phyloP scores from a whole-genome alignment of 345 rosid genomes.

The Populus nigra region DNA sequence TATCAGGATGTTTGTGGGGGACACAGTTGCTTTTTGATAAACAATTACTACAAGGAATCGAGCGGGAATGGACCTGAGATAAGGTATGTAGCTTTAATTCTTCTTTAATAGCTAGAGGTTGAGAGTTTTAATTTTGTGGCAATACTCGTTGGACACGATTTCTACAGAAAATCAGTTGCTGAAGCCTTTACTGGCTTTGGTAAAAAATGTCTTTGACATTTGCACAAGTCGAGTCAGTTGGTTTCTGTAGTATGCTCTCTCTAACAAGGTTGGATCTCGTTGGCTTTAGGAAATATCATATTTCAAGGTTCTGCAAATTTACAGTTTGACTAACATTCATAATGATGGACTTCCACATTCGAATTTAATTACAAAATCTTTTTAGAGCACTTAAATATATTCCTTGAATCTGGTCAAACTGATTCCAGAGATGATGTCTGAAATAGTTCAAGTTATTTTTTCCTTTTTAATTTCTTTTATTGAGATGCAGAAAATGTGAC shows the following conservation, averaged over 20 bases:
- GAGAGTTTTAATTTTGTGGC: neutral
- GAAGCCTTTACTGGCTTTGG: too few species aligned
- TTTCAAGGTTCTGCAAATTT: too few species aligned
- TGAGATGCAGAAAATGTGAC: neutral
- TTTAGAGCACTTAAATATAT: too few species aligned
- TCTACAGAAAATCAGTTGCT: neutral
- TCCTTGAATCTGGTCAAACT: too few species aligned
- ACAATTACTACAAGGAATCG: slow-evolving; percentile 36
- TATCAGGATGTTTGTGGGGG: slow-evolving; percentile 81
- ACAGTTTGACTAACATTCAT: too few species aligned
- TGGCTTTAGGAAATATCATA: too few species aligned
- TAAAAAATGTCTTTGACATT: too few species aligned
- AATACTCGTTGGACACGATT: neutral
- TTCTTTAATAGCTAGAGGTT: slow-evolving; percentile 7
- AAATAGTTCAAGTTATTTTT: neutral
- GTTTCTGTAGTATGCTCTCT: too few species aligned
- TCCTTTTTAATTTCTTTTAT: neutral
- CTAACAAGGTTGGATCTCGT: too few species aligned
- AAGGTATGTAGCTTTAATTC: slow-evolving; percentile 44
- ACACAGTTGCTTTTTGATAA: slow-evolving; percentile 60
- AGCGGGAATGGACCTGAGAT: slow-evolving; percentile 58
- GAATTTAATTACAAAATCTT: too few species aligned
- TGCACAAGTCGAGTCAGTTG: too few species aligned
- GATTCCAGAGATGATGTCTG: neutral
- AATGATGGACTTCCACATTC: too few species aligned